A percentile compares a stretch with the other conserved stretches of the same genome.
Conservation (phyloP, 2,329 filamentous ascomycete species). For the Canariomyces notabilis region DNA sequence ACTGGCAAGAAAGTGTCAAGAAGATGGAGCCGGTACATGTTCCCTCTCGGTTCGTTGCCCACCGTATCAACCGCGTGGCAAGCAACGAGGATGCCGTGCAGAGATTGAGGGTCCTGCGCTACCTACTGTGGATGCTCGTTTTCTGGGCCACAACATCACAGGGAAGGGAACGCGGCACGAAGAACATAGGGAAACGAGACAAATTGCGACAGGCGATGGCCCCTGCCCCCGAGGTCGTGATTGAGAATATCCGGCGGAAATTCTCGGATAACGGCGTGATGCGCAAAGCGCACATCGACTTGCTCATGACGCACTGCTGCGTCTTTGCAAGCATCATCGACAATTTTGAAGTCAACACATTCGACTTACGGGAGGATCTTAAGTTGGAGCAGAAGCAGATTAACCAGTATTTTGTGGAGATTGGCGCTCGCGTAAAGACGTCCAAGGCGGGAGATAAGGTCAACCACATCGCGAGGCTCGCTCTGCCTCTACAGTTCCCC, state of each 20-base stretch:
- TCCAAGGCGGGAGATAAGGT: constrained; percentile 54
- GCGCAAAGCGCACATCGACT: constrained; percentile 66
- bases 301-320: constrained; percentile 68
- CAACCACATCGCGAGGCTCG: constrained; percentile 61
- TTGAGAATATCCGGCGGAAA: constrained; percentile 63
- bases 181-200: constrained; percentile 54
- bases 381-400: constrained; percentile 67
- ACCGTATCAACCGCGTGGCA: constrained; percentile 51
- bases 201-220: constrained; percentile 54
- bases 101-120: constrained; percentile 55
- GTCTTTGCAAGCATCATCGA: constrained; percentile 67
- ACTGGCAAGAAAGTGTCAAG: constrained; percentile 67
- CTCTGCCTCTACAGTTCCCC: constrained; percentile 77
- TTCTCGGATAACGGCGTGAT: constrained; percentile 62
- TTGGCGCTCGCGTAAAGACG: constrained; percentile 63
- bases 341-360: constrained; percentile 67
- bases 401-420: constrained; percentile 67
- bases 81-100: constrained; percentile 48
- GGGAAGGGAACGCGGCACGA: constrained; percentile 43
- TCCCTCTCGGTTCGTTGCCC: constrained; percentile 60
- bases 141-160: constrained; percentile 46
- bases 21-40: constrained; percentile 53
- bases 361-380: constrained; percentile 65
- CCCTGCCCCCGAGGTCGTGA: constrained; percentile 55
- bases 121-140: constrained; percentile 53